These are phyloP conservation scores for Chaetomiaceae sp. DNA, from an alignment of 2,329 filamentous ascomycete species.

Conservation along the genomic window DNA sequence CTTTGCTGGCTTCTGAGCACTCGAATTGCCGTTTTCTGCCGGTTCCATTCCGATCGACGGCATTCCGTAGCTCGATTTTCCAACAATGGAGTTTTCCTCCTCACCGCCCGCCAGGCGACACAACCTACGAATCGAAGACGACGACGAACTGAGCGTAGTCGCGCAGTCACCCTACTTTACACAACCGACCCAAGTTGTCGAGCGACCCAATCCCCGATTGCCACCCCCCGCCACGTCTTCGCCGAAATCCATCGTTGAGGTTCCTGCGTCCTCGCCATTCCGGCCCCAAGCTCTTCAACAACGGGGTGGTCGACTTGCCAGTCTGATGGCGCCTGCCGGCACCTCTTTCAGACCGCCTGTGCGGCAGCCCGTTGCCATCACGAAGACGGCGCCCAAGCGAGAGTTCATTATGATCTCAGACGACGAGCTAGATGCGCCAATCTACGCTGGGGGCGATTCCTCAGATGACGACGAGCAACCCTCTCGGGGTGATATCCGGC, in stretches of 20 bases:
- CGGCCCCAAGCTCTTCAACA: constrained; percentile 34
- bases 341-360: constrained; percentile 57
- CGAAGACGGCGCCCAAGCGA: constrained; percentile 29
- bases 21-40: neutral
- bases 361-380: constrained; percentile 23
- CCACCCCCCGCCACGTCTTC: constrained; percentile 34
- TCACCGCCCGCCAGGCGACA: constrained; percentile 17
- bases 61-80: neutral
- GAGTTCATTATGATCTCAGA: constrained; percentile 32
- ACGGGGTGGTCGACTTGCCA: constrained; percentile 27
- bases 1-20: too few relatives aligned
- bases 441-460: constrained; percentile 46
- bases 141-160: constrained; percentile 33
- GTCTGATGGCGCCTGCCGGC: constrained; percentile 69
- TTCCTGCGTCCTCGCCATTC: constrained; percentile 82
- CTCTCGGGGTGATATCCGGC: constrained; percentile 57
- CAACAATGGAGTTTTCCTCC: constrained; percentile 23
- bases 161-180: constrained; percentile 44
- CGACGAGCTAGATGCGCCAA: constrained; percentile 30
- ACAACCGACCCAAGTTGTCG: constrained; percentile 43
- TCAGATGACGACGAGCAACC: constrained; percentile 51
- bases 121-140: constrained; percentile 17
- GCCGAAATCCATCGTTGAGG: constrained; percentile 60
- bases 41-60: neutral
- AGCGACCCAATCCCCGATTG: constrained; percentile 35